Evolutionary conservation across 2,329 filamentous ascomycete species (phyloP).

Genomic region (Xylaria sp.): DNA sequence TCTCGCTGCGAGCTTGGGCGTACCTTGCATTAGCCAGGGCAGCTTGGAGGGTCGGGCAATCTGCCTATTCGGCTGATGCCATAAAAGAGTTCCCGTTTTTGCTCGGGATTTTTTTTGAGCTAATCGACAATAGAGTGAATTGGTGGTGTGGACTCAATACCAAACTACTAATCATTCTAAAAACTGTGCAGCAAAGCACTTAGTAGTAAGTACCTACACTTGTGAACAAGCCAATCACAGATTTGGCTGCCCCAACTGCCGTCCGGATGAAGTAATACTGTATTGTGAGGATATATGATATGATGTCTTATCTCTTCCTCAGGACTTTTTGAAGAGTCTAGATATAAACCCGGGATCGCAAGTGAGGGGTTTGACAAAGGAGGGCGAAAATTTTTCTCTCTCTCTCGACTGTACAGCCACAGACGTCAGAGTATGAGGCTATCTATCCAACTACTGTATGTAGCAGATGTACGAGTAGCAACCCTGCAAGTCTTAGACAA

Average conservation of each 20-base stretch:
- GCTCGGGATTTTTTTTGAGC: slow-evolving; percentile 20
- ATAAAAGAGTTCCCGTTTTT: slow-evolving; percentile 14
- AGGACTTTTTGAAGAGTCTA: neutral
- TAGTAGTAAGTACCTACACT: neutral
- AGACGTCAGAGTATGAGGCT: slow-evolving; percentile 20
- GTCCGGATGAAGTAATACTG: neutral
- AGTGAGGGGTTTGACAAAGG: slow-evolving; percentile 12
- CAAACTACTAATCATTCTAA: neutral
- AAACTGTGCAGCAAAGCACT: too few species aligned
- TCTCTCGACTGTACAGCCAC: slow-evolving; percentile 8
- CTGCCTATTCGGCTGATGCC: slow-evolving; percentile 33
- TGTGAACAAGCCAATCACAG: neutral
- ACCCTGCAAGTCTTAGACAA: slow-evolving; percentile 4
- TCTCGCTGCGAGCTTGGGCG: slow-evolving; percentile 33
- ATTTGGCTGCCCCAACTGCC: neutral
- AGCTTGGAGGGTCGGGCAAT: slow-evolving; percentile 34
- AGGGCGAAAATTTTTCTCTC: slow-evolving; percentile 22
- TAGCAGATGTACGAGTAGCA: neutral
- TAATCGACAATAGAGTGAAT: slow-evolving; percentile 5
- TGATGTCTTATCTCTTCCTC: slow-evolving; percentile 9
- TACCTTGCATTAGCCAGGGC: slow-evolving; percentile 40
- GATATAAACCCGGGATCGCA: slow-evolving; percentile 1
- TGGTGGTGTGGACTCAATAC: slow-evolving; percentile 17
- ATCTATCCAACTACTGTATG: slow-evolving; percentile 3
- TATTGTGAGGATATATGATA: slow-evolving; percentile 16